Evolutionary conservation across 441 rosid genomes (phyloP).

Genomic region (Lepidium campestre): DNA sequence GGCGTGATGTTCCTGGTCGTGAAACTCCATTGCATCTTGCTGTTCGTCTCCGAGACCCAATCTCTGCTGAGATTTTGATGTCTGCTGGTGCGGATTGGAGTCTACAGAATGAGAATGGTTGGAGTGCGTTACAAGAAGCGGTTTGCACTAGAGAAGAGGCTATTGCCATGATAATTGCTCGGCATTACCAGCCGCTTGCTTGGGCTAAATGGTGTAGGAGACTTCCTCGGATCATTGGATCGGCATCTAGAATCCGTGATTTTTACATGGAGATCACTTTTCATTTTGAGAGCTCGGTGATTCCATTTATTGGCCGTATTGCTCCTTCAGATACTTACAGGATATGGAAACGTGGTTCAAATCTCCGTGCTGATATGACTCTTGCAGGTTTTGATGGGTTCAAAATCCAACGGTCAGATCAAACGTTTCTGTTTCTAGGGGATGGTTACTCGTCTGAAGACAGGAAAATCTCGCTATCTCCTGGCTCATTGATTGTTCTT

Average conservation of each 20-base stretch:
- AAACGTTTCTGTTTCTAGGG: constrained; percentile 83
- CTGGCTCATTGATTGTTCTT: constrained; percentile 91
- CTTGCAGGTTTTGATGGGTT: constrained; percentile 98
- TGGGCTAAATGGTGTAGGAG: constrained; percentile 99
- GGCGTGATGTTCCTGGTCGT: constrained; percentile 91
- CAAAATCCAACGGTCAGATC: constrained; percentile 89
- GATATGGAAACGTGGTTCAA: constrained; percentile 96
- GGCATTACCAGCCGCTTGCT: constrained; percentile 95
- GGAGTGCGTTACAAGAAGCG: constrained; percentile 99
- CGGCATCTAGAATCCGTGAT: constrained; percentile 78
- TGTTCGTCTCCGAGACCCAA: constrained; percentile 69
- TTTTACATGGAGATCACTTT: constrained; percentile 97
- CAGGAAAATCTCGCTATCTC: constrained; percentile 54
- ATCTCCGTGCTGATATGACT: constrained; percentile 98
- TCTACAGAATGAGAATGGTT: constrained; percentile 95
- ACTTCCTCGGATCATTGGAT: constrained; percentile 83
- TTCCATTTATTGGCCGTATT: constrained; percentile 94
- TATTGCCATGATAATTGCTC: constrained; percentile 80
- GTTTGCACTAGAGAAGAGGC: constrained; percentile 91
- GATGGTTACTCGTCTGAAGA: constrained; percentile 82
- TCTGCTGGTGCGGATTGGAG: constrained; percentile 99
- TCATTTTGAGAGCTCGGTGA: constrained; percentile 96
- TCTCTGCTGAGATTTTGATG: constrained; percentile 92
- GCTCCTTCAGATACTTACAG: constrained; percentile 99
- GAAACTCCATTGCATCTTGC: constrained; percentile 98